Evolutionary conservation across 768 basidiomycete species (phyloP).

Genomic region (Mycena metata): DNA sequence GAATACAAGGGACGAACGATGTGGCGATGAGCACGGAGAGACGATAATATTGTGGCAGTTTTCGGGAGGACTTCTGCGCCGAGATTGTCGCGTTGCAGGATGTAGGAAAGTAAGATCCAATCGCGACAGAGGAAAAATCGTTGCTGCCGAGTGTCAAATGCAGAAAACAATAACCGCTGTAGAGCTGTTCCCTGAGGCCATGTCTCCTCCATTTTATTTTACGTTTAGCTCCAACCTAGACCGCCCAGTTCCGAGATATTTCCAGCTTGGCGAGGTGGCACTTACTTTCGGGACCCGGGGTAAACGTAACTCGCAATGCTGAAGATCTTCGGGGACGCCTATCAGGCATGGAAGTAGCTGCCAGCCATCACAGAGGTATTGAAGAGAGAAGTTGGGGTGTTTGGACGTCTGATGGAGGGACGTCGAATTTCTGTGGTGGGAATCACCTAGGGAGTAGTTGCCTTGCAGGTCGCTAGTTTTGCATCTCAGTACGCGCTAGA

Average conservation of each 20-base stretch:
- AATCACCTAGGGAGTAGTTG: no score
- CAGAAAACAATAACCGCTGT: background rate
- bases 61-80: conserved; percentile 6
- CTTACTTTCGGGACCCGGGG: no score
- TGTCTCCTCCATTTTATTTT: no score
- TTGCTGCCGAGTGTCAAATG: background rate
- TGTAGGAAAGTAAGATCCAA: background rate
- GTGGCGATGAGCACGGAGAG: conserved; percentile 22
- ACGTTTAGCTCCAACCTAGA: no score
- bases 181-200: background rate
- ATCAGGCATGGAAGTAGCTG: conserved; percentile 6
- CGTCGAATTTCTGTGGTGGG: no score
- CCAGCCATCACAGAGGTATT: background rate
- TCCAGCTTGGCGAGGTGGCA: no score
- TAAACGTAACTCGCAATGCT: no score
- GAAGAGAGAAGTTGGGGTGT: no score
- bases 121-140: background rate
- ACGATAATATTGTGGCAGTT: background rate
- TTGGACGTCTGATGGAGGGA: no score
- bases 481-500: no score
- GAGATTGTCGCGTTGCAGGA: background rate
- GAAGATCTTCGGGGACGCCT: background rate
- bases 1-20: background rate
- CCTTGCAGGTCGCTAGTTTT: no score
- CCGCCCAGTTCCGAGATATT: no score